A percentile compares a stretch with the other conserved stretches of the same genome.
Conservation (phyloP, 164 flowering plant genomes). For the Sextonia rubra region DNA sequence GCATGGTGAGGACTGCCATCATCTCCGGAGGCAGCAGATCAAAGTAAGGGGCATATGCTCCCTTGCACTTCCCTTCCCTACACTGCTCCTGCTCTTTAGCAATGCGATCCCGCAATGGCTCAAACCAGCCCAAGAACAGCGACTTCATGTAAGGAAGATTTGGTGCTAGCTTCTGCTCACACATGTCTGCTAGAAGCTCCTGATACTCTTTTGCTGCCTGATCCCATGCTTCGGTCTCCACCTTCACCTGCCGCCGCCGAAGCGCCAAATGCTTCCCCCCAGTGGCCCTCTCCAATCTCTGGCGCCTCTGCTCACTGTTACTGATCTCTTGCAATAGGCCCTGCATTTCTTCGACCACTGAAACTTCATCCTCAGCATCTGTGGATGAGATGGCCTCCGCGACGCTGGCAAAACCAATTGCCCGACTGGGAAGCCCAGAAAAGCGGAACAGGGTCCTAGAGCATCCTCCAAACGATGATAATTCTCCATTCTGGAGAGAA, state of each 20-base stretch:
- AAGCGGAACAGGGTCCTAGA: constrained; percentile 15
- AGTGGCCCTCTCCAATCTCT: constrained; percentile 26
- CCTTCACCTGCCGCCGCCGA: constrained; percentile 64
- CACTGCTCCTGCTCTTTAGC: constrained; percentile 55
- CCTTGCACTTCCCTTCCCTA: constrained; percentile 38
- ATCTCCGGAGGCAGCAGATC: constrained; percentile 77
- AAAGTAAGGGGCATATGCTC: constrained; percentile 46
- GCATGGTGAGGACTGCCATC: constrained; percentile 98
- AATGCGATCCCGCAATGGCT: constrained; percentile 68
- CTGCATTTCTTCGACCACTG: constrained; percentile 42
- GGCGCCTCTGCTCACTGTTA: constrained; percentile 27
- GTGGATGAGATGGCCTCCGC: constrained; percentile 56
- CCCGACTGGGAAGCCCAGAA: constrained; percentile 18
- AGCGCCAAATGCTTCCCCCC: constrained; percentile 38
- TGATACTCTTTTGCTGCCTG: constrained; percentile 74
- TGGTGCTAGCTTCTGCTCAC: constrained; percentile 83
- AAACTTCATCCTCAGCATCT: constrained; percentile 51
- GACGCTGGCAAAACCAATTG: constrained; percentile 47
- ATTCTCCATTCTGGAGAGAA: constrained; percentile 17
- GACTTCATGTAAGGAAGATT: constrained; percentile 93
- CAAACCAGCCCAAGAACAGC: constrained; percentile 95
- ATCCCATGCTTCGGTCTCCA: constrained; percentile 96
- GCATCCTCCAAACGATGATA: constrained; percentile 18
- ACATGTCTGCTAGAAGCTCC: constrained; percentile 85
- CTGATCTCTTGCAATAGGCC: constrained; percentile 35